These are phyloP conservation scores for Backusella tarrabulga DNA, from an alignment of 192 early-diverging fungal species.

Conservation along the genomic window DNA sequence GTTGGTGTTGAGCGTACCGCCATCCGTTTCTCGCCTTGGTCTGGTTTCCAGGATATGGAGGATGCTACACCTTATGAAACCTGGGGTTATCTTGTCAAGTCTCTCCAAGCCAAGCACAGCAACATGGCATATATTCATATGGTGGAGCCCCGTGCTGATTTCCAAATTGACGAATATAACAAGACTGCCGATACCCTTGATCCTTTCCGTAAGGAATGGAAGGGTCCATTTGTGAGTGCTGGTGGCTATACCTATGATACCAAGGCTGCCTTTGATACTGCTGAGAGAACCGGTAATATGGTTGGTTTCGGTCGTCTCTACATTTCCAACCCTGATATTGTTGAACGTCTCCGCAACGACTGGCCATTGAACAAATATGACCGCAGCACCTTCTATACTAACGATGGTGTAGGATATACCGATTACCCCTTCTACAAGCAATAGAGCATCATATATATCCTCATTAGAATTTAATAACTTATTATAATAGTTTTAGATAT, in stretches of 20 bases:
- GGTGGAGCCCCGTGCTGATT: constrained; percentile 20
- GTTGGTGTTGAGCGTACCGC: constrained; percentile 31
- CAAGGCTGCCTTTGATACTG: neutral
- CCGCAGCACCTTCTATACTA: constrained; percentile 25
- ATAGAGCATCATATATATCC: neutral
- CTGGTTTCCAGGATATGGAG: constrained; percentile 24
- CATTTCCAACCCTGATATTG: constrained; percentile 36
- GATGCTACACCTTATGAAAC: constrained; percentile 24
- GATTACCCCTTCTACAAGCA: constrained; percentile 14
- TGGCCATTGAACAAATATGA: constrained; percentile 26
- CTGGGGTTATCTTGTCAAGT: constrained; percentile 21
- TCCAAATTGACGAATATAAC: neutral
- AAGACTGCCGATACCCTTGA: constrained; percentile 11
- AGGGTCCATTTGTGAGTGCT: constrained; percentile 15
- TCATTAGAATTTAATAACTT: neutral
- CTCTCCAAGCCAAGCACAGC: constrained; percentile 17
- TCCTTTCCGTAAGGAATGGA: constrained; percentile 17
- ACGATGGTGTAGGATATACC: neutral
- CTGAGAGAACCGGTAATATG: constrained; percentile 28
- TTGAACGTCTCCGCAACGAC: constrained; percentile 16
- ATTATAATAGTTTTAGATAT: neutral
- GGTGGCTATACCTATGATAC: constrained; percentile 19
- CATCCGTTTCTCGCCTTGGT: constrained; percentile 31
- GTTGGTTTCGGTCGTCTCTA: constrained; percentile 27
- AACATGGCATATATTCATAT: constrained; percentile 32